A percentile compares a stretch with the other conserved stretches of the same genome.
Conservation (phyloP, 169 alveolate genomes). For the Plasmodium billcollinsi region DNA sequence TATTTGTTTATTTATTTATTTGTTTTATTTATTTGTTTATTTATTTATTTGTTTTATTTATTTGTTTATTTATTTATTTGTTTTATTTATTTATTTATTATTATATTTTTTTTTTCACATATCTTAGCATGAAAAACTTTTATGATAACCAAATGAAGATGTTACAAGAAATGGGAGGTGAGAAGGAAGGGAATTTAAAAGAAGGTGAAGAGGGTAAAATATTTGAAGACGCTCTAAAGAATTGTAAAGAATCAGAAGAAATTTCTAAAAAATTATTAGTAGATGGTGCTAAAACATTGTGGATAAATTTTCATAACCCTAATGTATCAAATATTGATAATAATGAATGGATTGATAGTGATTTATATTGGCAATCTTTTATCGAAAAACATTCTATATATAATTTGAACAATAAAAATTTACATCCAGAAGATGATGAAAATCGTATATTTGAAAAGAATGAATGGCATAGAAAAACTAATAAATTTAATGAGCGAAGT, state of each 20-base stretch:
- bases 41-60: background rate
- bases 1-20: background rate
- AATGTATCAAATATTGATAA: slow-evolving; percentile 84
- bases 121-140: slow-evolving; percentile 76
- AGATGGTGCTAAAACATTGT: slow-evolving; percentile 90
- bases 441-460: slow-evolving; percentile 69
- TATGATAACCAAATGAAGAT: slow-evolving; percentile 78
- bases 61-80: background rate
- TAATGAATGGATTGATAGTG: slow-evolving; percentile 92
- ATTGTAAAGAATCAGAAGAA: slow-evolving; percentile 82
- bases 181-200: slow-evolving; percentile 24
- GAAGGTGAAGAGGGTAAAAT: slow-evolving; percentile 41
- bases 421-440: slow-evolving; percentile 83
- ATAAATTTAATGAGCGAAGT: slow-evolving; percentile 88
- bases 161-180: slow-evolving; percentile 31
- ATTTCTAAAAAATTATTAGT: slow-evolving; percentile 82
- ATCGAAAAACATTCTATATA: slow-evolving; percentile 88
- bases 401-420: slow-evolving; percentile 78
- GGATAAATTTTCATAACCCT: slow-evolving; percentile 90
- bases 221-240: slow-evolving; percentile 77
- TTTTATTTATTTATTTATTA: too few species aligned
- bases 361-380: slow-evolving; percentile 92
- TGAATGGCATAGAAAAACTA: slow-evolving; percentile 85
- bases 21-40: background rate
- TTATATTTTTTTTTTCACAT: slow-evolving; percentile 1